Percentiles rank a stretch among this genome's conserved stretches.
phyloP scores from a whole-genome alignment of 805 yeast genomes.

The Schizosaccharomyces octosporus region DNA sequence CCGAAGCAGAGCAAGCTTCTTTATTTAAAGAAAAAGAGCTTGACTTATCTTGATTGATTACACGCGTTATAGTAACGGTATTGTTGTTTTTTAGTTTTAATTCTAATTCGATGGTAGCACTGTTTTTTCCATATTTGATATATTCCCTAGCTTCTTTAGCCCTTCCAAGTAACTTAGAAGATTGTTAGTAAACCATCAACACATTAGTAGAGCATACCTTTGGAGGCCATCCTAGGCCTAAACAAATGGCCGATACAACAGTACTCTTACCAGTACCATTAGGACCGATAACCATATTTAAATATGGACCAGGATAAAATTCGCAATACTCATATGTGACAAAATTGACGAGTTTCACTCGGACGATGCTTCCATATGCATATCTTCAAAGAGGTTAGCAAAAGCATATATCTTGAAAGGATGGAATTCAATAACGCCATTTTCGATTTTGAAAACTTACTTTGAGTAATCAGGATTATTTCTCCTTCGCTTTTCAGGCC shows the following conservation, averaged over 20 bases:
- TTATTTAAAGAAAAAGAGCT: background rate
- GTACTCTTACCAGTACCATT: constrained; percentile 93
- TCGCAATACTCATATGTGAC: constrained; percentile 39
- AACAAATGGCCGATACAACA: constrained; percentile 73
- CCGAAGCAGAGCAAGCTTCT: constrained; percentile 15
- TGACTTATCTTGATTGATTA: constrained; percentile 14
- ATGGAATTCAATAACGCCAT: too few relatives aligned
- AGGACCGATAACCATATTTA: constrained; percentile 88
- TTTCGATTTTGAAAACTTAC: background rate
- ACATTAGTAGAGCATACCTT: constrained; percentile 12
- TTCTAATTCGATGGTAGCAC: constrained; percentile 26
- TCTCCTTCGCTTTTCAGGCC: background rate
- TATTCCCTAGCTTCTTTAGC: constrained; percentile 35
- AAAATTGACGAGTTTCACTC: constrained; percentile 33
- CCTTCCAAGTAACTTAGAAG: constrained; percentile 30
- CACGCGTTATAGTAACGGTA: constrained; percentile 15
- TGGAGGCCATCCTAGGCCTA: constrained; percentile 65
- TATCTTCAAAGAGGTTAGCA: constrained; percentile 11
- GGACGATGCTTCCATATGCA: constrained; percentile 25
- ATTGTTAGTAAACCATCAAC: constrained; percentile 6
- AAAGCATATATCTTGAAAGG: background rate
- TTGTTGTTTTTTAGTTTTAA: constrained; percentile 16
- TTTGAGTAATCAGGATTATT: background rate
- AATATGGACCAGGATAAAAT: constrained; percentile 49
- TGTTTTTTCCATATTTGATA: constrained; percentile 39